Evolutionary conservation across 768 basidiomycete genomes (phyloP).

Genomic region (Russula foetens): DNA sequence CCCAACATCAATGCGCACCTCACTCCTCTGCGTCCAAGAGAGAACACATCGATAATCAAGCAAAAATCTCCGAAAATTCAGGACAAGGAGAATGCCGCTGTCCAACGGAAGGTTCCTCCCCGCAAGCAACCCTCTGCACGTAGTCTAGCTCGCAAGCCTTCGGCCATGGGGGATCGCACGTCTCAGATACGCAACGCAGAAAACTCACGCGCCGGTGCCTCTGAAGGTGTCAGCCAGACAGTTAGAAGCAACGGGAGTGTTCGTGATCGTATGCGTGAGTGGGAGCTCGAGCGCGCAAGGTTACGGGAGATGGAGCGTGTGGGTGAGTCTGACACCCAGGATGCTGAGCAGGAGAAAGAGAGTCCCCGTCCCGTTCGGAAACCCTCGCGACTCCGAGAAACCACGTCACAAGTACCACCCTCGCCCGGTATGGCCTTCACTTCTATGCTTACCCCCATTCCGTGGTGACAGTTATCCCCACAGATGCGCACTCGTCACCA

Average conservation of each 20-base stretch:
- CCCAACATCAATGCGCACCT: slow-evolving; percentile 3
- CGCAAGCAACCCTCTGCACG: slow-evolving; percentile 6
- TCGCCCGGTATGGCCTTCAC: slow-evolving; percentile 20
- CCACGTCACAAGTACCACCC: slow-evolving; percentile 19
- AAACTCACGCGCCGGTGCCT: slow-evolving; percentile 11
- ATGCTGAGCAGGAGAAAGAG: slow-evolving; percentile 5
- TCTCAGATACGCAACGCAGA: slow-evolving; percentile 21
- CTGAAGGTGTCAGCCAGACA: slow-evolving; percentile 21
- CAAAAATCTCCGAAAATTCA: slow-evolving; percentile 1
- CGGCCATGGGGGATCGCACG: slow-evolving; percentile 12
- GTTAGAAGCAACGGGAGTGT: slow-evolving; percentile 25
- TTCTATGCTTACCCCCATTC: neutral
- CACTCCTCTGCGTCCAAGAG: slow-evolving; percentile 5
- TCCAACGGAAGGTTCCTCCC: slow-evolving; percentile 2
- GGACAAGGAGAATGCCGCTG: slow-evolving; percentile 7
- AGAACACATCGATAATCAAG: neutral
- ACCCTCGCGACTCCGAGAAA: slow-evolving; percentile 5
- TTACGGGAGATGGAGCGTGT: slow-evolving; percentile 58
- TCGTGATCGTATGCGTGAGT: slow-evolving; percentile 60
- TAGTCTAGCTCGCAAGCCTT: slow-evolving; percentile 22
- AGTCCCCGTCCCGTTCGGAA: slow-evolving; percentile 3
- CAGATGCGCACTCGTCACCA: slow-evolving; percentile 1
- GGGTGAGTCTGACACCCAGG: slow-evolving; percentile 26
- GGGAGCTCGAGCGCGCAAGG: slow-evolving; percentile 65
- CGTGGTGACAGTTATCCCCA: neutral